Base-by-base conservation (phyloP, 352 stramenopile genomes). In the Globisporangium paddicum region DNA sequence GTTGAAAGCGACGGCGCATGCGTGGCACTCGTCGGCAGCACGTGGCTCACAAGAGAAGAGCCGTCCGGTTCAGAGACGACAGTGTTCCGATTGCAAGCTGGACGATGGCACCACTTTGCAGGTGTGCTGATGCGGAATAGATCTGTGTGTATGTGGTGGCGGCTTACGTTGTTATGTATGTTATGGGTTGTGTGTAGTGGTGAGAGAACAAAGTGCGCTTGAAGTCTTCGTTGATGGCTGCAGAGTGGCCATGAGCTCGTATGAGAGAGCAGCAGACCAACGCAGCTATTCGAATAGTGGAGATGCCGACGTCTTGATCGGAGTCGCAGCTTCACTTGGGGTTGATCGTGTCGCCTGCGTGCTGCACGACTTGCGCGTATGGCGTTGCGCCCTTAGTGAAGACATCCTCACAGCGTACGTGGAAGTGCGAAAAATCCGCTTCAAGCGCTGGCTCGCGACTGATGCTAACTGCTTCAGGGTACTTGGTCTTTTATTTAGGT, bases 361-460 rank as follows among this genome's bases (percentile, higher is more conserved):
- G 11, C 32, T 69, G 19, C 63, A 69, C 21, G 63, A 69, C 28
- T 23, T 69, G 40, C 63, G 63, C 4, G 40, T 67, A 18, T 69
- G 63, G 63, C 11, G 34, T 1, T 53, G 16, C 11, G 48, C 28
- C 8, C 19, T 58, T 13, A 14, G 35, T 4, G 16, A 34, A 11
- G 28, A 18, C 18, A 21, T 32, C 7, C 41, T 68, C 1, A 10
- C 44, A 51, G 37, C 25, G 62, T 65, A 30, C 16, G 35, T 42
- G 5, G 18, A 16, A 28, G 23, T 47, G 6, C 18, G n/a, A 47
- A n/a, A 16, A 28, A n/a, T 26, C 41, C 3, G 6, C 6, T 32
- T 3, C 28, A 32, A 32, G 28, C 28, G 28, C 28, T 32, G 16
- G 2, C 34, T 56, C 8, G n/a, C 18, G 14, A 19, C 10, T 7